Conservation (phyloP, 1,284 basidiomycete species). For the Cutaneotrichosporon daszewskae region DNA sequence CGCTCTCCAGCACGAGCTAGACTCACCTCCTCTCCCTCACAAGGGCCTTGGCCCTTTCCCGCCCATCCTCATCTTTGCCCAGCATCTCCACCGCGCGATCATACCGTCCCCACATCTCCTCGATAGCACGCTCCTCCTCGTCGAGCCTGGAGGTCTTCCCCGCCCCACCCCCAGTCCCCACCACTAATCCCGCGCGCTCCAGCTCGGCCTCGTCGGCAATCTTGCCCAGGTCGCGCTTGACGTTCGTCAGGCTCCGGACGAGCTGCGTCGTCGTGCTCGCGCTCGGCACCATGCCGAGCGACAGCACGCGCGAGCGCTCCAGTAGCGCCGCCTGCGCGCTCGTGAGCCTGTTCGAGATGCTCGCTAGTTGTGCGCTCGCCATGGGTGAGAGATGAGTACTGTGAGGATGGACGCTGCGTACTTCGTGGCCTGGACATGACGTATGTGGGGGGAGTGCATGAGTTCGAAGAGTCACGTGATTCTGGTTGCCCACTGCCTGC, state of each 20-base stretch:
- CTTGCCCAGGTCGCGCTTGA: constrained; percentile 31
- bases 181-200: constrained; percentile 15
- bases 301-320: constrained; percentile 43
- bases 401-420: no score
- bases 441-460: no score
- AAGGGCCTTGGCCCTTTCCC: constrained; percentile 30
- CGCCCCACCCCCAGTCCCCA: constrained; percentile 11
- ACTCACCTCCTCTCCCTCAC: constrained; percentile 30
- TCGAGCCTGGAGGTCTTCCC: constrained; percentile 5
- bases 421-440: no score
- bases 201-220: constrained; percentile 25
- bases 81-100: constrained; percentile 42
- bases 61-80: constrained; percentile 39
- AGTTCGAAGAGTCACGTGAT: no score
- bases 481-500: no score
- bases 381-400: no score
- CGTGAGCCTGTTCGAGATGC: constrained; percentile 35
- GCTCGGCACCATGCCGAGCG: constrained; percentile 39
- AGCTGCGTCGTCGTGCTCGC: constrained; percentile 38
- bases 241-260: constrained; percentile 32
- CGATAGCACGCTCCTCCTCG: constrained; percentile 14
- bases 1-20: no score
- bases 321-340: constrained; percentile 43
- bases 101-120: constrained; percentile 32
- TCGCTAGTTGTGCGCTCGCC: no score